Percentiles rank a stretch among this genome's conserved stretches.
Evolutionary conservation across 2,329 filamentous ascomycete species (phyloP).

Genomic region (Lasiodiplodia sp.): DNA sequence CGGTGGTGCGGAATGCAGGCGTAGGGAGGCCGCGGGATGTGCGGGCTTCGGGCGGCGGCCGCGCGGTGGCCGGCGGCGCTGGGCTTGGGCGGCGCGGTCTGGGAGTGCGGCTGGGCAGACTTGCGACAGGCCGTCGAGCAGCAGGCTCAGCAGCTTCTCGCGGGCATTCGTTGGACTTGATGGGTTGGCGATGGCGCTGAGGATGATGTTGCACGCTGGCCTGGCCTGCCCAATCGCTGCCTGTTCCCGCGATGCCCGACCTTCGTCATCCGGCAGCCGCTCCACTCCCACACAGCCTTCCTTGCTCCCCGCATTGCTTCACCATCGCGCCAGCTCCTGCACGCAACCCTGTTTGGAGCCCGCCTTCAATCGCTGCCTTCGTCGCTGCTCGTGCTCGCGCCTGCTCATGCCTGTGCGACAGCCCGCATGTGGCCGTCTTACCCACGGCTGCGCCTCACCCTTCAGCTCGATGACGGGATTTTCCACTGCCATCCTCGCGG

Average conservation of each 20-base stretch:
- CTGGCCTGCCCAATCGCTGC: slow-evolving; percentile 12
- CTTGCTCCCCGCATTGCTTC: slow-evolving; percentile 19
- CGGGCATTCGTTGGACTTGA: not conserved
- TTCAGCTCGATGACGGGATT: not conserved
- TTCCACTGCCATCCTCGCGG: slow-evolving; percentile 4
- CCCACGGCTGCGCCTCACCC: not conserved
- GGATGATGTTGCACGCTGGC: slow-evolving; percentile 22
- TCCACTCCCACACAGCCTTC: not conserved
- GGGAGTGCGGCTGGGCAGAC: slow-evolving; percentile 63
- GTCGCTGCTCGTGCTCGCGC: not conserved
- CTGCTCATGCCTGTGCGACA: slow-evolving; percentile 3
- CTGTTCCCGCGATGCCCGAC: slow-evolving; percentile 4
- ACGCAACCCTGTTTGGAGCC: not conserved
- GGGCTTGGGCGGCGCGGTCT: slow-evolving; percentile 16
- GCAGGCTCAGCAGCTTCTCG: slow-evolving; percentile 4
- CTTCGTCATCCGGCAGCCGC: slow-evolving; percentile 22
- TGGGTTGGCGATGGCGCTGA: not conserved
- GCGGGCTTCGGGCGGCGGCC: slow-evolving; percentile 6
- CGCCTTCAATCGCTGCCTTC: not conserved
- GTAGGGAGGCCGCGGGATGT: slow-evolving; percentile 25
- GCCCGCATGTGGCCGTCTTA: not conserved
- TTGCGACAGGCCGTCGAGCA: slow-evolving; percentile 74
- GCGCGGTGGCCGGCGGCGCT: slow-evolving; percentile 22
- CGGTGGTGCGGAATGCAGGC: slow-evolving; percentile 12
- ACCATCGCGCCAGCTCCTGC: not conserved